Conservation (phyloP, 768 basidiomycete genomes). For the Lactifluus volemus region DNA sequence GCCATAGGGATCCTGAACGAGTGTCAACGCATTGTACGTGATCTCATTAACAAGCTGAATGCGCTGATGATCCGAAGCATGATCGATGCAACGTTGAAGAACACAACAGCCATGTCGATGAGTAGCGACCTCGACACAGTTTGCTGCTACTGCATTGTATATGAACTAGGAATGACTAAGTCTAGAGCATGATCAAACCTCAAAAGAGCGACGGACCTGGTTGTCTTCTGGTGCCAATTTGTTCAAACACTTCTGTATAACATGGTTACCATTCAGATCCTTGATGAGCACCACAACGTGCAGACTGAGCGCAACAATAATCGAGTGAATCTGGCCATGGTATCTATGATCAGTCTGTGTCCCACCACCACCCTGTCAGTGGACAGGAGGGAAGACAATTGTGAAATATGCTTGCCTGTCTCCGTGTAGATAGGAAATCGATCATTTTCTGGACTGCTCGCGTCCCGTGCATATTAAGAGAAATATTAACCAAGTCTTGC, state of each 20-base stretch:
- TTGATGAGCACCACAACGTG: conserved; percentile 99
- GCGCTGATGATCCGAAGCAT: conserved; percentile 92
- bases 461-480: conserved; percentile 99
- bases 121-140: conserved; percentile 97
- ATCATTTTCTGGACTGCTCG: conserved; percentile 99
- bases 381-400: conserved; percentile 31
- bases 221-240: conserved; percentile 98
- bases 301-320: conserved; percentile 92
- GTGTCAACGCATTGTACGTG: conserved; percentile 93
- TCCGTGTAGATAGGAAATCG: conserved; percentile 90
- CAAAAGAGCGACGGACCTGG: conserved; percentile 46
- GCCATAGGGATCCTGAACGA: conserved; percentile 96
- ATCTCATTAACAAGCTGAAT: conserved; percentile 98
- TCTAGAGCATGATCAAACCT: neutral
- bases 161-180: conserved; percentile 58
- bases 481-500: conserved; percentile 95
- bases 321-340: conserved; percentile 89
- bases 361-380: conserved; percentile 39
- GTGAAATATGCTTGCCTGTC: conserved; percentile 62
- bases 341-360: conserved; percentile 73
- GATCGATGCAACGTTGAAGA: conserved; percentile 95
- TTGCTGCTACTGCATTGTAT: conserved; percentile 97
- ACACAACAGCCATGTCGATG: conserved; percentile 99
- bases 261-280: conserved; percentile 94
- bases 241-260: conserved; percentile 99